Evolutionary conservation across 108 stramenopile genomes (phyloP), one percentile per base, ranked within the genome.

Genomic region (Nitzschia putrida): DNA sequence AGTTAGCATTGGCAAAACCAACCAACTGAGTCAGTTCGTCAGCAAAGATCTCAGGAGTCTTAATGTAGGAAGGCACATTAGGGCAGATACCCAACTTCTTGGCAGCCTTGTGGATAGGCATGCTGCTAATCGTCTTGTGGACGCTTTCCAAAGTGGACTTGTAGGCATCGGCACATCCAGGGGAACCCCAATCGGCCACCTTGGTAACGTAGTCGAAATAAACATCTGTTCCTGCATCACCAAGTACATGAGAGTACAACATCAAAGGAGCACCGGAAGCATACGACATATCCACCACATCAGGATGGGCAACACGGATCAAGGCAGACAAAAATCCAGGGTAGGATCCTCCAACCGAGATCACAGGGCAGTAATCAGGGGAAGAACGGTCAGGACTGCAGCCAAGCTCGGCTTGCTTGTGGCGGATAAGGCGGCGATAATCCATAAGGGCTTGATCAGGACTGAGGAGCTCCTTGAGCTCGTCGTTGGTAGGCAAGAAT

Each of bases 281-380:
- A 58, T 93, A 93, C 11, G 82, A 54, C 0, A 82, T 81, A 54
- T 93, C 92, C 2, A 88, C 78, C 41, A 86, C 67, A 21, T 93
- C 77, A 4, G 88, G 81, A 66, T 81, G 73, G 40, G 66, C 70
- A 14, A 90, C 68, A 7, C 92, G 85, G 37, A 90, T 64, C 85
- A 88, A 83, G 66, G 83, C 83, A 20, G 79, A 70, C 11, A 92
- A 63, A 64, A 89, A 89, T 8, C 91, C 91, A 12, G 91, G 88
- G 68, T 89, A 89, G 26, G 83, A 85, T 41, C 80, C 91, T 13
- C 91, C 88, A 7, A 92, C 83, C 6, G 88, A 71, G 37, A 92
- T 85, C 26, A 89, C 85, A 39, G 91, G 91, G 61, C 91, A 92
- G 69, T 92, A 92, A 11, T 73, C 37, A 8, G 51, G 16, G n/a